A percentile compares a stretch with the other conserved stretches of the same genome.
Conservation (phyloP, 331 rosid genomes). For the Erythrophleum ivorense region DNA sequence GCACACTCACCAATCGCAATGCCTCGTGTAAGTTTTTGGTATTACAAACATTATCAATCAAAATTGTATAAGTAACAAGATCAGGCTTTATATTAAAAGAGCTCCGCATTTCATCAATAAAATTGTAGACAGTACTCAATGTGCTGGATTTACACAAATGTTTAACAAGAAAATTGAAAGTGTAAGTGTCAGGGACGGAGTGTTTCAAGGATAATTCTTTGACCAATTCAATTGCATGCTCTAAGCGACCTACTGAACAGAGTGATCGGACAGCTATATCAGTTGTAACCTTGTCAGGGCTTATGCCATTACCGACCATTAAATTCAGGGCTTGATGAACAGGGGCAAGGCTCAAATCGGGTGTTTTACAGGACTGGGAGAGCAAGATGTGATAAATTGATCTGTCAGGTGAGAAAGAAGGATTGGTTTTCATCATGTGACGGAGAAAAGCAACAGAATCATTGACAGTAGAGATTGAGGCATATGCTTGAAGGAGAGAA, state of each 20-base stretch:
- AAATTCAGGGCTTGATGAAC: slow-evolving; percentile 70
- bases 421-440: slow-evolving; percentile 66
- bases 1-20: slow-evolving; percentile 58
- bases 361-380: slow-evolving; percentile 55
- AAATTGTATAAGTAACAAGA: slow-evolving; percentile 75
- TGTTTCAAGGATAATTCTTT: slow-evolving; percentile 62
- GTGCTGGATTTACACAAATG: slow-evolving; percentile 65
- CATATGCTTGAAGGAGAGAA: slow-evolving; percentile 72
- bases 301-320: slow-evolving; percentile 63
- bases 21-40: slow-evolving; percentile 78
- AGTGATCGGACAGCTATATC: slow-evolving; percentile 76
- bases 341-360: slow-evolving; percentile 57
- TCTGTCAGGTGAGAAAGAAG: slow-evolving; percentile 71
- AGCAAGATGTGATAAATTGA: slow-evolving; percentile 74
- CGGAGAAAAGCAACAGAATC: slow-evolving; percentile 76
- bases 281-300: slow-evolving; percentile 66
- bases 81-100: slow-evolving; percentile 65
- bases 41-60: slow-evolving; percentile 87
- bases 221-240: slow-evolving; percentile 60
- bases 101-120: slow-evolving; percentile 64
- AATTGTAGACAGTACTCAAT: slow-evolving; percentile 51
- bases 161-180: slow-evolving; percentile 72
- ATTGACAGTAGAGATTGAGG: slow-evolving; percentile 59
- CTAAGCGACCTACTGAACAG: slow-evolving; percentile 55
- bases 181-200: slow-evolving; percentile 63